Conservation (phyloP, 2,329 filamentous ascomycete genomes). For the Arachnomyces sp. region DNA sequence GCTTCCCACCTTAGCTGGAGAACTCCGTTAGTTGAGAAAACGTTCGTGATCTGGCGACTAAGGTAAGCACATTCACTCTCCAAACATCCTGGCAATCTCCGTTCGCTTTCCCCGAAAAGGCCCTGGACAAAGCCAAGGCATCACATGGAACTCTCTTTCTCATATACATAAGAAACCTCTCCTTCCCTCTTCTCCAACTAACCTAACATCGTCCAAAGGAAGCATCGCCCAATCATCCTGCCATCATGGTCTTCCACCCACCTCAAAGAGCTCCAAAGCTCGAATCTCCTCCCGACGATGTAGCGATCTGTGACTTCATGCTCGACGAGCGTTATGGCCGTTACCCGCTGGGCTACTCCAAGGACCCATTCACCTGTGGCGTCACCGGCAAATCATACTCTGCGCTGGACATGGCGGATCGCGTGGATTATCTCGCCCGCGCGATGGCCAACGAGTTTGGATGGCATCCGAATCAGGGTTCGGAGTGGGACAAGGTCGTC, state of each 20-base stretch:
- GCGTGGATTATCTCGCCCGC: slow-evolving; percentile 60
- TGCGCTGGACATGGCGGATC: slow-evolving; percentile 54
- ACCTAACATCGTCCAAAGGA: too few species aligned
- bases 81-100: too few species aligned
- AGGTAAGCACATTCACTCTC: too few species aligned
- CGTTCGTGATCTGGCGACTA: too few species aligned
- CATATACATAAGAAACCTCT: too few species aligned
- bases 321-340: slow-evolving; percentile 64
- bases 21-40: too few species aligned
- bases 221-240: background rate
- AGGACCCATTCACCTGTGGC: slow-evolving; percentile 69
- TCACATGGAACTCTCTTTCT: too few species aligned
- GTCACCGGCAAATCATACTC: slow-evolving; percentile 62
- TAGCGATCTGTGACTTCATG: slow-evolving; percentile 71
- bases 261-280: slow-evolving; percentile 32
- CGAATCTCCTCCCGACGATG: slow-evolving; percentile 60
- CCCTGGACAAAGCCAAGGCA: too few species aligned
- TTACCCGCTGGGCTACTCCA: slow-evolving; percentile 53
- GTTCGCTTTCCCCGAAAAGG: too few species aligned
- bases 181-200: too few species aligned
- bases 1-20: too few species aligned
- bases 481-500: slow-evolving; percentile 75
- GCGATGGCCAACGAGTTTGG: slow-evolving; percentile 63
- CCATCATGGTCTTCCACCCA: slow-evolving; percentile 40
- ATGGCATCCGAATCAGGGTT: slow-evolving; percentile 61